phyloP scores from a whole-genome alignment of 176 grass and related monocot species.

The Musa acuminata region DNA sequence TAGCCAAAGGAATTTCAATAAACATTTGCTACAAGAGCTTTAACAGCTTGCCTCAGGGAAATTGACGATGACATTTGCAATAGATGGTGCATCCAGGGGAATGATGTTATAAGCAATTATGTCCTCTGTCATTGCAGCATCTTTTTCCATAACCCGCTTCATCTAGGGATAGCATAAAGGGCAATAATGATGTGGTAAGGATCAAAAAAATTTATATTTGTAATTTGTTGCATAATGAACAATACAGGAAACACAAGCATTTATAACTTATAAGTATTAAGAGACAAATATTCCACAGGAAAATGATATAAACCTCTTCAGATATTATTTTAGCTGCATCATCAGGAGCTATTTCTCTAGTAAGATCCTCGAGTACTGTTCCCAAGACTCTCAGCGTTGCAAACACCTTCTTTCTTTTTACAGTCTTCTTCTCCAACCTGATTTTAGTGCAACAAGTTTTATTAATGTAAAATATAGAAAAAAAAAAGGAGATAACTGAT shows the following conservation, averaged over 20 bases:
- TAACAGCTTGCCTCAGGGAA: conserved; percentile 59
- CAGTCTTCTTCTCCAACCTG: conserved; percentile 83
- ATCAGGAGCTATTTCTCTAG: conserved; percentile 71
- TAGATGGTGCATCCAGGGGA: conserved; percentile 68
- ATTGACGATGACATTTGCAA: conserved; percentile 53
- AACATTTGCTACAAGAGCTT: conserved; percentile 7
- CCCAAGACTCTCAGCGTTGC: conserved; percentile 83
- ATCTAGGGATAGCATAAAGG: conserved; percentile 40
- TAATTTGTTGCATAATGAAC: neutral
- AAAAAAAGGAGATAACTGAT: neutral
- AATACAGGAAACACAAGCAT: neutral
- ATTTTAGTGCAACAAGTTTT: neutral
- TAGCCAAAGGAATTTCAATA: neutral
- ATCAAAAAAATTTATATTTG: conserved; percentile 1
- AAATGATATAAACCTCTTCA: conserved; percentile 57
- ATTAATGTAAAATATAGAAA: neutral
- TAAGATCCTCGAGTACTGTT: conserved; percentile 73
- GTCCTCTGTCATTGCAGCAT: conserved; percentile 84
- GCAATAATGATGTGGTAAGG: conserved; percentile 8
- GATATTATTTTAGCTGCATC: conserved; percentile 74
- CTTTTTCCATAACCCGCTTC: conserved; percentile 81
- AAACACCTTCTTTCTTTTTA: conserved; percentile 78
- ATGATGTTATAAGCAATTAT: conserved; percentile 89
- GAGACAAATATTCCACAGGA: neutral
- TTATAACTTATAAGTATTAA: neutral